These are phyloP conservation scores for Entophlyctis luteolus DNA, from an alignment of 192 early-diverging fungal genomes.

Conservation along the genomic window DNA sequence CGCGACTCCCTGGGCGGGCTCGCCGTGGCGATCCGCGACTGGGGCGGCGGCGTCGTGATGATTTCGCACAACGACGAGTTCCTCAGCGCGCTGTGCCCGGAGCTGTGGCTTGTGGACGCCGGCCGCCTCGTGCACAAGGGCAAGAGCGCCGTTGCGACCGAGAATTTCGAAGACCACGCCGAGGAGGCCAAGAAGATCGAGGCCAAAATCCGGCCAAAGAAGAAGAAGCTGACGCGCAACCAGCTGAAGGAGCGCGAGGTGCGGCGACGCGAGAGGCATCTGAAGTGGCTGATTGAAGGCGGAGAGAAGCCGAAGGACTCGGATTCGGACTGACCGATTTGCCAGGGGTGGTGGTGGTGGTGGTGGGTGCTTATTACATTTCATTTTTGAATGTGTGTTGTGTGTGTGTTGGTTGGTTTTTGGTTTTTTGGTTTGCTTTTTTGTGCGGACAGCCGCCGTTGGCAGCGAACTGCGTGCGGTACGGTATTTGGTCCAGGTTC, in stretches of 20 bases:
- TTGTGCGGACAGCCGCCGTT: no score
- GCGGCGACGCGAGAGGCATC: constrained; percentile 38
- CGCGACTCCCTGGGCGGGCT: constrained; percentile 68
- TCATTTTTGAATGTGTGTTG: no score
- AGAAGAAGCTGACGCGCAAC: constrained; percentile 52
- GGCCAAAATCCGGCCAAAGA: constrained; percentile 46
- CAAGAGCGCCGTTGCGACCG: constrained; percentile 32
- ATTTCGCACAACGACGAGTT: constrained; percentile 81
- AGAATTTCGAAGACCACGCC: constrained; percentile 41
- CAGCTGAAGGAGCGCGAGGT: constrained; percentile 46
- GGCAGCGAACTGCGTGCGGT: no score
- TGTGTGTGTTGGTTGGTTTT: no score
- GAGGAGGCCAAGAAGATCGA: constrained; percentile 46
- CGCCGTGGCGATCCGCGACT: constrained; percentile 68
- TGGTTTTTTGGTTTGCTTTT: no score
- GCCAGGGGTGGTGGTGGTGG: no score
- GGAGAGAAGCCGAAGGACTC: constrained; percentile 43
- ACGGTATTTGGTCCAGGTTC: no score
- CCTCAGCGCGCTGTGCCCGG: constrained; percentile 64
- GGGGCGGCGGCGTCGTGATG: constrained; percentile 74
- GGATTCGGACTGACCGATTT: constrained; percentile 33
- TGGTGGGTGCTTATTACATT: no score
- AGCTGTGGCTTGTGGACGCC: constrained; percentile 69
- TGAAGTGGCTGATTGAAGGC: constrained; percentile 44
- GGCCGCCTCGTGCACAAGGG: constrained; percentile 43